Percentiles rank a stretch among this genome's conserved stretches.
phyloP scores from a whole-genome alignment of 345 rosid species.

The Leavenworthia alabamica region DNA sequence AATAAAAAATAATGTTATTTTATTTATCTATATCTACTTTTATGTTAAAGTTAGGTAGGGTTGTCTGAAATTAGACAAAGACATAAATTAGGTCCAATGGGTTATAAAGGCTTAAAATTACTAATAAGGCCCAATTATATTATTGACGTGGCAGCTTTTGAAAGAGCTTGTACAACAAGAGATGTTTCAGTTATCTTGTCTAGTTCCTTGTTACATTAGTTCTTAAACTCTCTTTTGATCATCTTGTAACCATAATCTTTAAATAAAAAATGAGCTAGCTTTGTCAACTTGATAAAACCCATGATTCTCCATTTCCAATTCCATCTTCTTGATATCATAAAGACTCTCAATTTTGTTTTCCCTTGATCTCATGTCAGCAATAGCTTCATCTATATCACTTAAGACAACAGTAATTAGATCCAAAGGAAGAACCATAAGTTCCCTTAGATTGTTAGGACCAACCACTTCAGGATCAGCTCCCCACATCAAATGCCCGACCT shows the following conservation, averaged over 20 bases:
- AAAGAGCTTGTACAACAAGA: too few species aligned
- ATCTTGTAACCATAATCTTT: constrained; percentile 11
- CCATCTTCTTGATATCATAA: constrained; percentile 20
- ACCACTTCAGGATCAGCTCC: not conserved
- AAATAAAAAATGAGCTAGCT: constrained; percentile 8
- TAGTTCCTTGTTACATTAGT: not conserved
- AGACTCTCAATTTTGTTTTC: constrained; percentile 16
- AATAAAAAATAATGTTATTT: too few species aligned
- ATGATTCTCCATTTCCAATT: constrained; percentile 12
- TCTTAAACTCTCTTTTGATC: not conserved
- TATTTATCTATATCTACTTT: too few species aligned
- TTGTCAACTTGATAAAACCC: constrained; percentile 6
- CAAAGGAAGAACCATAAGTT: constrained; percentile 24
- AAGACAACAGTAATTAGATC: constrained; percentile 1
- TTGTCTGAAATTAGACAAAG: not conserved
- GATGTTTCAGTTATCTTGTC: not conserved
- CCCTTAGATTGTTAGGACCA: constrained; percentile 7
- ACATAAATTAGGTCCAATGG: not conserved
- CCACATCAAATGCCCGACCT: constrained; percentile 11
- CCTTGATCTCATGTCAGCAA: constrained; percentile 6
- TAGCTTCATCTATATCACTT: constrained; percentile 6
- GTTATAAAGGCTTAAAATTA: not conserved
- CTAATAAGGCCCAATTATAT: constrained; percentile 4
- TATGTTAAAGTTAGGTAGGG: not conserved
- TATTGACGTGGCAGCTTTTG: too few species aligned